Percentiles rank a stretch among this genome's conserved stretches.
These are phyloP conservation scores for Naganishia cerealis DNA, from an alignment of 1,284 basidiomycete species.

Conservation along the genomic window DNA sequence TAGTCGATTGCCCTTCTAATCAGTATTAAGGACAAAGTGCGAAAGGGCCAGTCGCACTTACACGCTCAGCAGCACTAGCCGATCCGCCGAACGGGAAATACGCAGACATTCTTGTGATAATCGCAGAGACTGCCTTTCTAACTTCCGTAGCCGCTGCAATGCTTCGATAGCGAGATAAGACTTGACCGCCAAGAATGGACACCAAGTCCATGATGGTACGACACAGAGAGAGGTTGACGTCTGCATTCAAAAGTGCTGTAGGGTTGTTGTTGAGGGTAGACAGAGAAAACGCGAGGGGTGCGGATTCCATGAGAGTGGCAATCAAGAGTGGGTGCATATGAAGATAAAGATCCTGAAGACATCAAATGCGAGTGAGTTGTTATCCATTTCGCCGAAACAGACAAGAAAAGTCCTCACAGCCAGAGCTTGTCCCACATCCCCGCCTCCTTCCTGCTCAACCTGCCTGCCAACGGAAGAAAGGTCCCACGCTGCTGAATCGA, in stretches of 20 bases:
- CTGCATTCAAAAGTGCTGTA: constrained; percentile 35
- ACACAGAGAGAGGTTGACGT: constrained; percentile 64
- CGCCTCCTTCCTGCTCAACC: constrained; percentile 1
- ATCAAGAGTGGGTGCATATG: constrained; percentile 73
- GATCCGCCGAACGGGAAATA: constrained; percentile 75
- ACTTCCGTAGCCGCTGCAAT: constrained; percentile 25
- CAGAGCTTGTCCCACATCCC: constrained; percentile 15
- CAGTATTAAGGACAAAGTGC: background rate
- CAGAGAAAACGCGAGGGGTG: constrained; percentile 74
- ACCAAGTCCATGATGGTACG: constrained; percentile 64
- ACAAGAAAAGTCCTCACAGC: background rate
- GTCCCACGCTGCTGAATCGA: background rate
- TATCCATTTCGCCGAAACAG: background rate
- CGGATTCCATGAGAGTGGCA: constrained; percentile 79
- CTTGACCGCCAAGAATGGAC: constrained; percentile 65
- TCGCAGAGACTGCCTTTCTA: constrained; percentile 55
- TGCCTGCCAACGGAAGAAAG: background rate
- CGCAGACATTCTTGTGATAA: constrained; percentile 70
- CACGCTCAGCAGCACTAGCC: constrained; percentile 46
- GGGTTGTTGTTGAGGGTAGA: constrained; percentile 34
- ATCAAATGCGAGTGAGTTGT: constrained; percentile 5
- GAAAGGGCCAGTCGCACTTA: background rate
- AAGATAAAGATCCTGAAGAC: constrained; percentile 47
- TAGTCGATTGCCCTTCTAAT: background rate
- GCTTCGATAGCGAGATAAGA: constrained; percentile 45